These are phyloP conservation scores for Cutaneotrichosporon spelunceum DNA, from an alignment of 1,284 basidiomycete genomes.

Conservation along the genomic window DNA sequence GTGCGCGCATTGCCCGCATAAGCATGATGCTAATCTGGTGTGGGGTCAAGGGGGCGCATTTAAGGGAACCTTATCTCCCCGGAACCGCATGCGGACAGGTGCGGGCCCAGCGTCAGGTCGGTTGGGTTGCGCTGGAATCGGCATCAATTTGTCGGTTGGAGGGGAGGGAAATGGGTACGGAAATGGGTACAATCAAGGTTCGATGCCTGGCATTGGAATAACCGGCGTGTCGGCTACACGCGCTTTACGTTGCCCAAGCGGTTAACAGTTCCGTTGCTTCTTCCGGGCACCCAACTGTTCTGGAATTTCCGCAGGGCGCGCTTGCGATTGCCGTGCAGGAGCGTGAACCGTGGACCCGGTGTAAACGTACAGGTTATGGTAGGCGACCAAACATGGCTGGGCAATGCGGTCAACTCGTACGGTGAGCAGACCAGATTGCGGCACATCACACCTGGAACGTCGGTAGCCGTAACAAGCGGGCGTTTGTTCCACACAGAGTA, in stretches of 20 bases:
- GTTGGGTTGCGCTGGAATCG: neutral
- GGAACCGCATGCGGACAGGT: neutral
- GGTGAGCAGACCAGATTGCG: no score
- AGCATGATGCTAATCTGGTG: conserved; percentile 1
- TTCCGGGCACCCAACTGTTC: no score
- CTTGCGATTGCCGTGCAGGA: no score
- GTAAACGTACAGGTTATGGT: no score
- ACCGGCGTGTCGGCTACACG: neutral
- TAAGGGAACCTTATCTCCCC: neutral
- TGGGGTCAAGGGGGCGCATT: neutral
- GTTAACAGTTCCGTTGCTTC: neutral
- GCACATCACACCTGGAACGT: no score
- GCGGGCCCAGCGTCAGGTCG: neutral
- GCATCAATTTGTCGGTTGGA: neutral
- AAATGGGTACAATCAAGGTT: neutral
- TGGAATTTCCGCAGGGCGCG: no score
- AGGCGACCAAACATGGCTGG: no score
- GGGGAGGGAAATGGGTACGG: neutral
- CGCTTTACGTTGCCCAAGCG: neutral
- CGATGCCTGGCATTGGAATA: neutral
- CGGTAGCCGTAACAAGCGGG: no score
- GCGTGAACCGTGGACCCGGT: no score
- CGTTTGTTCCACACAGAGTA: no score
- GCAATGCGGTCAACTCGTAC: no score
- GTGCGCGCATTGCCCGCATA: neutral